These are phyloP conservation scores for Smithsoniella earleae DNA, from an alignment of 163 green algal species.

Conservation along the genomic window DNA sequence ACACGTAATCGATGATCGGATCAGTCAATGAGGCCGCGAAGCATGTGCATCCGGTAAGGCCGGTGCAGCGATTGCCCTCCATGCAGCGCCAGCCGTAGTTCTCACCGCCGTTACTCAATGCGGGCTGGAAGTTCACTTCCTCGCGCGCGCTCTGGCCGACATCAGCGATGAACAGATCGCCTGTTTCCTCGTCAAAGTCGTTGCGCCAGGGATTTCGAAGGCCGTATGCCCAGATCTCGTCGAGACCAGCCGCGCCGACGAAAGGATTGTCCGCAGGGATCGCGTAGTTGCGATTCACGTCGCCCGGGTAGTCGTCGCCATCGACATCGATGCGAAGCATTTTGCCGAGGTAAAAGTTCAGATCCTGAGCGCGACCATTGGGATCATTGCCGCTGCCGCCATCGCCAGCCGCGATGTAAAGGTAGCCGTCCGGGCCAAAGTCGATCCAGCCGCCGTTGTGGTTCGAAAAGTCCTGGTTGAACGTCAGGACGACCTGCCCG, in stretches of 20 bases:
- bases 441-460: slow-evolving; percentile 36
- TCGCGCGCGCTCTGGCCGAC: slow-evolving; percentile 31
- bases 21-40: neutral
- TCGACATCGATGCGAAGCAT: slow-evolving; percentile 36
- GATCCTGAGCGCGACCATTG: slow-evolving; percentile 32
- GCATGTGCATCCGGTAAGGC: neutral
- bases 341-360: slow-evolving; percentile 33
- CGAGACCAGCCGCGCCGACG: neutral
- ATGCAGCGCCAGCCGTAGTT: neutral
- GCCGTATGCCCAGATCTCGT: slow-evolving; percentile 34
- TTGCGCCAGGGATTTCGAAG: slow-evolving; percentile 34
- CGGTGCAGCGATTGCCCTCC: neutral
- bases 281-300: slow-evolving; percentile 28
- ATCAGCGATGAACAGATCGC: slow-evolving; percentile 32
- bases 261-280: slow-evolving; percentile 35
- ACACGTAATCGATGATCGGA: neutral
- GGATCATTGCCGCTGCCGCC: slow-evolving; percentile 32
- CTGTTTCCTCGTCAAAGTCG: slow-evolving; percentile 7
- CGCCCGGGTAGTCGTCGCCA: neutral
- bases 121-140: neutral
- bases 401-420: slow-evolving; percentile 34
- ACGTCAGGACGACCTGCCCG: slow-evolving; percentile 16
- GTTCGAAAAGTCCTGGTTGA: slow-evolving; percentile 31
- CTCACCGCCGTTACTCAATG: neutral
- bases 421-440: slow-evolving; percentile 35